Base-by-base conservation (phyloP, 768 basidiomycete species). In the Xanthoconium purpureum region DNA sequence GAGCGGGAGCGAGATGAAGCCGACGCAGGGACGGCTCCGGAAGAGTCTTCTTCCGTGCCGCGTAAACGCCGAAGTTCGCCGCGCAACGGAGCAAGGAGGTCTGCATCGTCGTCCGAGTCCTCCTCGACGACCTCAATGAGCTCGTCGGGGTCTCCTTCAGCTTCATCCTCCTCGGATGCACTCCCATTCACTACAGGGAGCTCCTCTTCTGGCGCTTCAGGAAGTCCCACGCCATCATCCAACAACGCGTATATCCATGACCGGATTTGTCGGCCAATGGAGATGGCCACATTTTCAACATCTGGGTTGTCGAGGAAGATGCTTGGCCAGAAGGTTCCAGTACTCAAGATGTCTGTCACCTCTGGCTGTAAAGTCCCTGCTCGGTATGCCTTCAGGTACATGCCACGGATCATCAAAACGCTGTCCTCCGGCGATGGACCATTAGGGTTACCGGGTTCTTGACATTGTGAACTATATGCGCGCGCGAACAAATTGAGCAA, bases 231-330 rank as follows among this genome's bases (percentile, higher is more conserved):
- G 17, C 80, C 81, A 61, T 86, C 82, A 49, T 89, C 84, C 40
- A 92, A 64, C 28, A 91, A 74, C 0, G 88, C 78, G 65, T 89
- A 88, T 32, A 79, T 73, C 85, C 86, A 89, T 49, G 73, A 66
- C 15, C 87, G 79, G 47, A 91, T 77, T 1, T 82, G 81, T 32
- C 84, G 71, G 6, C 84, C 84, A 13, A 91, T 79, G 52, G 80
- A 84, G 54, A 82, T 73, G 18, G 81, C 74, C 12, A 87, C 85
- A 1, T 82, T 83, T 66, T 90, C 88, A 32, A 79, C 49, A 68
- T 93, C 90, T 0, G 91, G 91, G 60, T 84, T 80, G 57, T 93
- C 91, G 18, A 93, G 78, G 67, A 89, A 91, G n/a, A 85, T 66
- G 35, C 77, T 74, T 6, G 87, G 83, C 88, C 88, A 92, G 55